These are phyloP conservation scores for Fusarium sp. DNA, from an alignment of 2,329 filamentous ascomycete species.

Conservation along the genomic window DNA sequence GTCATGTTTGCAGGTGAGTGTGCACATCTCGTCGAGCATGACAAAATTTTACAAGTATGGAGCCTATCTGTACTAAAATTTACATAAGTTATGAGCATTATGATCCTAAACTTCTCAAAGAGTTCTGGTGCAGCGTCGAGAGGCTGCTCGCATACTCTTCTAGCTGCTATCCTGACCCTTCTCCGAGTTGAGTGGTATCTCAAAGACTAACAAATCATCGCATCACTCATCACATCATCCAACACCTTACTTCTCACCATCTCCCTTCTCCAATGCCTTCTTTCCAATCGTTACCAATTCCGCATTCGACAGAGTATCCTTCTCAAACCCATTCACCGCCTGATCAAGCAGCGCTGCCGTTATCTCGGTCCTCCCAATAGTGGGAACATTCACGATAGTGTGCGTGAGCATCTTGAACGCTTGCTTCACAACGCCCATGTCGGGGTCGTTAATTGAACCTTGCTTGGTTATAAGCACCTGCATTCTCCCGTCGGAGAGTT, in stretches of 20 bases:
- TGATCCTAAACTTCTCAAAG: too few relatives aligned
- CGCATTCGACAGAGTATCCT: conserved; percentile 60
- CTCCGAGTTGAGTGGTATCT: not conserved
- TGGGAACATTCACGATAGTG: conserved; percentile 50
- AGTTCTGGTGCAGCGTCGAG: too few relatives aligned
- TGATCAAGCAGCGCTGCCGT: conserved; percentile 62
- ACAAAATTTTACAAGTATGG: too few relatives aligned
- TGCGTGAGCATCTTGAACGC: conserved; percentile 21
- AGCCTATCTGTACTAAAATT: too few relatives aligned
- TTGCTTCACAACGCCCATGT: conserved; percentile 16
- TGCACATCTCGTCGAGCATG: too few relatives aligned
- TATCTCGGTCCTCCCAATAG: conserved; percentile 56
- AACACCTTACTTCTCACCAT: not conserved
- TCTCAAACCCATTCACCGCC: conserved; percentile 61
- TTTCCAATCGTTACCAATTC: conserved; percentile 59
- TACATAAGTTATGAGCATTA: too few relatives aligned
- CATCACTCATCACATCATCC: not conserved
- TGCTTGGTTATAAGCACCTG: conserved; percentile 60
- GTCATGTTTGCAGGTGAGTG: too few relatives aligned
- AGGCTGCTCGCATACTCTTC: too few relatives aligned
- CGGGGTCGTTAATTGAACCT: conserved; percentile 56
- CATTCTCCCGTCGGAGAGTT: conserved; percentile 55
- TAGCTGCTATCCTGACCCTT: too few relatives aligned
- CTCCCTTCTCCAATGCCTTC: conserved; percentile 3
- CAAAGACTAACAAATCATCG: not conserved